Evolutionary conservation across 1,284 basidiomycete genomes (phyloP), one percentile per base, ranked within the genome.

Genomic region (Malassezia nana): DNA sequence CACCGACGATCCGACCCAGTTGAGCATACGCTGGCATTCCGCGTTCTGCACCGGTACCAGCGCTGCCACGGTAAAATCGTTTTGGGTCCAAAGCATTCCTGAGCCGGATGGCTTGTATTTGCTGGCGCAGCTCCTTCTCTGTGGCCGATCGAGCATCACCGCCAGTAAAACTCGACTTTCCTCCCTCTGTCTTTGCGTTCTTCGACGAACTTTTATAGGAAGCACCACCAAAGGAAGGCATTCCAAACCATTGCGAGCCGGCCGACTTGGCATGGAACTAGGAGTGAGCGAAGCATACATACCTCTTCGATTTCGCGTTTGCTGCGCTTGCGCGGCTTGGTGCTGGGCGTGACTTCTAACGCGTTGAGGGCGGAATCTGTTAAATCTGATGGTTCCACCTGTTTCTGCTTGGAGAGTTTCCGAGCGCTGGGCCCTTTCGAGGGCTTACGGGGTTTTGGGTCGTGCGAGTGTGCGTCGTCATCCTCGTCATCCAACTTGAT

Each of bases 1-100:
- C 82, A 5, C 86, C 81, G 38, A 94, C 74, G 65, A 96, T 82
- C 38, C 84, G 89, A 29, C 92, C 92, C 68, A 95, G 84, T 87
- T 91, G 74, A 85, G 90, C 22, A 91, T 77, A 58, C 84, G 76
- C 59, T 58, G 73, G 69, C 75, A 76, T 52, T 60, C 83, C 76
- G 39, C 59, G 55, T 85, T 88, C 76, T 85, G 84, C 38, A 86
- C 87, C 67, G 82, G 87, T 35, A 67, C 87, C 82, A 78, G 39
- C 33, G 1, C 62, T 58, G 5, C 65, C 65, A 22, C 67, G 90
- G 78, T 95, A 91, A 78, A 96, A 96, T 29, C 90, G 80, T 75
- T 96, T 98, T 6, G 92, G 91, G 70, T 98, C 92, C 30, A 98
- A 80, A 52, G 90, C 85, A 72, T 92, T 92, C 43, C 87, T 83